Base-by-base conservation (phyloP, 768 basidiomycete genomes). In the Tricholoma saponaceum region DNA sequence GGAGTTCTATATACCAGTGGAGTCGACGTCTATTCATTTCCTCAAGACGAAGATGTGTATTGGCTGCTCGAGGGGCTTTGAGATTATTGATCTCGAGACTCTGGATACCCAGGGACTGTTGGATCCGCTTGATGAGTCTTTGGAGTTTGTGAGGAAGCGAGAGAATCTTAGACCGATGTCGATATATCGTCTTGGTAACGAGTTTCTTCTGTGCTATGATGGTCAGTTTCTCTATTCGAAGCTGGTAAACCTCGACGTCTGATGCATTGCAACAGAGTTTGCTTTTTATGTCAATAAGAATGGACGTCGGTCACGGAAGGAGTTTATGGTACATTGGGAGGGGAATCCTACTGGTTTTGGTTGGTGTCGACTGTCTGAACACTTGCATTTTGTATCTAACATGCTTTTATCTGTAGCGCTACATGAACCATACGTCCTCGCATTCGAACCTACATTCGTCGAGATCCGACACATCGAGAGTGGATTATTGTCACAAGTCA, bases 1-100 rank as follows among this genome's bases (percentile, higher is more conserved):
- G 94, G 96, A 98, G 70, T 98, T 99, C 75, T 99, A 98, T 68
- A 98, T 99, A 58, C 96, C 97, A 0, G 92, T 97, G 12, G 95
- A 98, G 70, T 96, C 94, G 52, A 92, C 86, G 56, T 98, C 95
- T 12, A 90, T 98, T 22, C 96, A 97, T 72, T 98, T 96, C 76
- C 80, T 99, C 62, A 97, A 96, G 78, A 97, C 96, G 49, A 91
- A 90, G 74, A 83, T 99, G 63, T 99, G 97, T 70, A 92, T 99
- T 13, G 97, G 96, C 1, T 96, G 95, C 68, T 92, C 95, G 9
- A 90, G 92, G 66, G 97, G 97, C 16, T 98, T 99, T 70, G 97
- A 98, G 75, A 98, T 99, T 62, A 93, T 99, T 61, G 97, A 99
- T 70, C 82, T 98, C 37, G 95, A 98, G 71, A 95, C 89, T 58